A percentile compares a stretch with the other conserved stretches of the same genome.
phyloP scores from a whole-genome alignment of 2,329 filamentous ascomycete species.

The Alternaria hordeiaustralica region DNA sequence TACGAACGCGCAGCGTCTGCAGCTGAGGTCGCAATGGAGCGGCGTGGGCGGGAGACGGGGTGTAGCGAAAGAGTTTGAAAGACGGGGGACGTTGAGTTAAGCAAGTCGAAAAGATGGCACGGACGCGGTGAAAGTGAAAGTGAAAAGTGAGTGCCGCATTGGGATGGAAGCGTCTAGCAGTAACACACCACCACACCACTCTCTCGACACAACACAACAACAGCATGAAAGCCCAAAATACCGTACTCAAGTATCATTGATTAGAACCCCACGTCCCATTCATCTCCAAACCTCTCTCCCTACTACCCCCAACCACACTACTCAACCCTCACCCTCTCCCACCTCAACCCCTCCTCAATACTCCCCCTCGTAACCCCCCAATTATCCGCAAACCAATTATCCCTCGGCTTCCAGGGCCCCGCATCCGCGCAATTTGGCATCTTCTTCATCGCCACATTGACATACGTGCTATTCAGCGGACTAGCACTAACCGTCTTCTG shows the following conservation, averaged over 20 bases:
- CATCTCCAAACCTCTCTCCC: neutral
- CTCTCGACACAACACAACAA: neutral
- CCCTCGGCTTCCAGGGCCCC: conserved; percentile 54
- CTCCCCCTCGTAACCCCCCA: conserved; percentile 52
- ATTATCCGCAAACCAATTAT: conserved; percentile 54
- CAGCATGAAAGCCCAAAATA: rapidly evolving
- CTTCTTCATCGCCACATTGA: conserved; percentile 49
- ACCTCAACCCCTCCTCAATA: conserved; percentile 51
- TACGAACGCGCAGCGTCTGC: neutral
- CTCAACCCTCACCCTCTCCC: conserved; percentile 25
- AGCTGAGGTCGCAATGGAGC: neutral
- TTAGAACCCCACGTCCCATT: neutral
- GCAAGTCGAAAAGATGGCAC: neutral
- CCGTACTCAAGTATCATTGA: neutral
- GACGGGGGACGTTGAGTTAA: neutral
- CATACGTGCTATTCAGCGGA: conserved; percentile 59
- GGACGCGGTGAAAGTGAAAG: neutral
- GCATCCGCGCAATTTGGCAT: conserved; percentile 58
- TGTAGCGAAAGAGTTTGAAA: neutral
- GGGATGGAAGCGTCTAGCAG: neutral
- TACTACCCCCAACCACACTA: neutral
- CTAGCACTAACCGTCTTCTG: conserved; percentile 53
- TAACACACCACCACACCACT: neutral
- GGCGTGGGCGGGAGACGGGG: neutral
- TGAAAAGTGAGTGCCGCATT: neutral